Evolutionary conservation across 2,329 filamentous ascomycete genomes (phyloP).

Genomic region (Fusarium sp.): DNA sequence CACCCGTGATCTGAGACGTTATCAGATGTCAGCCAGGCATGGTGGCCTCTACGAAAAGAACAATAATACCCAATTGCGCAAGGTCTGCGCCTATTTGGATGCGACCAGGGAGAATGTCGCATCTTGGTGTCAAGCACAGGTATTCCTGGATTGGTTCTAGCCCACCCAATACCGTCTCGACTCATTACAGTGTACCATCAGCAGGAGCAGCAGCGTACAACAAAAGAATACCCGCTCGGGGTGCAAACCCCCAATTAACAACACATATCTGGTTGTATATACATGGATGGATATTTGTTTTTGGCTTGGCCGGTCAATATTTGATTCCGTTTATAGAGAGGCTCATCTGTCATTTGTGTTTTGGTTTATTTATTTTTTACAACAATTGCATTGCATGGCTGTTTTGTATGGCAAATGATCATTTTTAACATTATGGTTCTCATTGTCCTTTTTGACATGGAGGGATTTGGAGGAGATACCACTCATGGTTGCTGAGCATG

Average conservation of each 20-base stretch:
- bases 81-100: slow-evolving; percentile 22
- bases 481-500: slow-evolving; percentile 40
- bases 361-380: slow-evolving; percentile 22
- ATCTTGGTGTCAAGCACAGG: slow-evolving; percentile 22
- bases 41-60: slow-evolving; percentile 30
- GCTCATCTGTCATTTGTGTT: slow-evolving; percentile 25
- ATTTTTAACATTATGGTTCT: slow-evolving; percentile 32
- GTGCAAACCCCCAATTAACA: slow-evolving; percentile 42
- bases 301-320: slow-evolving; percentile 16
- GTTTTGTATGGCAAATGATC: slow-evolving; percentile 32
- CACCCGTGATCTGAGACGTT: slow-evolving; percentile 17
- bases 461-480: slow-evolving; percentile 43
- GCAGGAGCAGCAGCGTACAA: slow-evolving; percentile 31
- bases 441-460: slow-evolving; percentile 24
- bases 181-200: slow-evolving; percentile 37
- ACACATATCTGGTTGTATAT: slow-evolving; percentile 41
- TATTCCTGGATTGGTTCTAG: slow-evolving; percentile 24
- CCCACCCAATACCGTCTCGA: slow-evolving; percentile 18
- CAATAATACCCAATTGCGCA: slow-evolving; percentile 38
- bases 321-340: slow-evolving; percentile 35
- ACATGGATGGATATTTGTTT: slow-evolving; percentile 30
- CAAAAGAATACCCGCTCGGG: slow-evolving; percentile 40
- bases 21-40: slow-evolving; percentile 9
- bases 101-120: slow-evolving; percentile 18
- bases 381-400: slow-evolving; percentile 44